Percentiles rank a stretch among this genome's conserved stretches.
phyloP scores from a whole-genome alignment of 140 eudicot genomes.

The Cichorium intybus region DNA sequence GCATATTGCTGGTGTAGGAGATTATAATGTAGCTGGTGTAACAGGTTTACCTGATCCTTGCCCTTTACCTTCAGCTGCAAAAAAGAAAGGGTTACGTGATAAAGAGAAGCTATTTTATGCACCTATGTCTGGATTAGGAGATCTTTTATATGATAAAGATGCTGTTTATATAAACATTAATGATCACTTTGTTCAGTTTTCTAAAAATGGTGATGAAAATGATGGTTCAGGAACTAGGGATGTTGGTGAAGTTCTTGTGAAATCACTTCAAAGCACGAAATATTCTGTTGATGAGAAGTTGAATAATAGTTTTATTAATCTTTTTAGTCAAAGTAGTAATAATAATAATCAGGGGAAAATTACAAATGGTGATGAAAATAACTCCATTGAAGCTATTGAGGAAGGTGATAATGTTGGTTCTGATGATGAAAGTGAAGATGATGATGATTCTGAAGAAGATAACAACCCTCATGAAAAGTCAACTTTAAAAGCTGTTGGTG shows the following conservation, averaged over 20 bases:
- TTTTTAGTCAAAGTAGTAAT: slow-evolving; percentile 54
- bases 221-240: slow-evolving; percentile 43
- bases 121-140: slow-evolving; percentile 98
- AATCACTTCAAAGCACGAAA: slow-evolving; percentile 76
- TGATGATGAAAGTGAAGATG: slow-evolving; percentile 53
- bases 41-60: slow-evolving; percentile 84
- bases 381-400: slow-evolving; percentile 34
- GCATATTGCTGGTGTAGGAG: slow-evolving; percentile 98
- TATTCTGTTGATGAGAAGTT: slow-evolving; percentile 70
- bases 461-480: slow-evolving; percentile 4
- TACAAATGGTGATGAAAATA: slow-evolving; percentile 31
- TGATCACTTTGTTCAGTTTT: slow-evolving; percentile 90
- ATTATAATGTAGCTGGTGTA: slow-evolving; percentile 57
- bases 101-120: slow-evolving; percentile 94
- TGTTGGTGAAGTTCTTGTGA: slow-evolving; percentile 78
- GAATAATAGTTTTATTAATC: slow-evolving; percentile 57
- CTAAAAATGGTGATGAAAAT: slow-evolving; percentile 59
- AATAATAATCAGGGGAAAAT: slow-evolving; percentile 21
- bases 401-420: slow-evolving; percentile 47
- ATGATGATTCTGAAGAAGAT: slow-evolving; percentile 39
- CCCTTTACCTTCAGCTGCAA: slow-evolving; percentile 97
- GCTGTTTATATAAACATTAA: slow-evolving; percentile 88
- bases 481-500: not conserved
- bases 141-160: slow-evolving; percentile 88
- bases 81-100: slow-evolving; percentile 95